Evolutionary conservation across 23 red algal genomes (phyloP), one percentile per base, ranked within the genome.

Genomic region (Gracilaria gracilis): DNA sequence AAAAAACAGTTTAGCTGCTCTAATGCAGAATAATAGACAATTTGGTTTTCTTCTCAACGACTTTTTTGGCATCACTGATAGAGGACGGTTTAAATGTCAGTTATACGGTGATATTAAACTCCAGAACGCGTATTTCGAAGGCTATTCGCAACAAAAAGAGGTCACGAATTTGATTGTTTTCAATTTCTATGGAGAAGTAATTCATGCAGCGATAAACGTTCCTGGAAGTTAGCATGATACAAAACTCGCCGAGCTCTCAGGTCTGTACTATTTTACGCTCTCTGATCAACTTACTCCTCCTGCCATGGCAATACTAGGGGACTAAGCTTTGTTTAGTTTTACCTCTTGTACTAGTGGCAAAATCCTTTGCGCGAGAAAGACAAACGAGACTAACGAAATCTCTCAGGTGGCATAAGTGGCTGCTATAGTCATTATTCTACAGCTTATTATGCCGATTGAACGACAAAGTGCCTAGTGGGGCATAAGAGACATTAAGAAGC

Each of bases 151-250:
- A 66, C 39, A 27, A 48, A 4, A 35, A 40, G 51, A 83, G 36
- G 81, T 84, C 0, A 84, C 25, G 17, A 62, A 34, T 67, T 14
- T 84, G 2, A 50, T 84, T 84, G 59, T 57, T 6, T 84, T 66
- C 32, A 67, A 67, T 38, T 84, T 67, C 11, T 24, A 39, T 11
- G 24, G 57, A 32, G 35, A 84, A 11, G 27, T 84, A 0, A 67
- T 84, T 21, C 81, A 87, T 75, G 83, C 83, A 0, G 62, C 83
- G 4, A 74, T 75, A 14, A n/a, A 87, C 66, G 75, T 71, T 28
- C 62, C 0, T 3, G 83, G 83, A 47, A 71, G 66, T 44, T 75
- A 34, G 49, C 61, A 87, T 54, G 64, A 73, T 27, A 75, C 31
- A 5, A 75, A 54, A 0, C 6, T 75, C 6, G 82, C 25, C 2